phyloP scores from a whole-genome alignment of 495 filamentous ascomycete genomes.

The Niebla homalea region DNA sequence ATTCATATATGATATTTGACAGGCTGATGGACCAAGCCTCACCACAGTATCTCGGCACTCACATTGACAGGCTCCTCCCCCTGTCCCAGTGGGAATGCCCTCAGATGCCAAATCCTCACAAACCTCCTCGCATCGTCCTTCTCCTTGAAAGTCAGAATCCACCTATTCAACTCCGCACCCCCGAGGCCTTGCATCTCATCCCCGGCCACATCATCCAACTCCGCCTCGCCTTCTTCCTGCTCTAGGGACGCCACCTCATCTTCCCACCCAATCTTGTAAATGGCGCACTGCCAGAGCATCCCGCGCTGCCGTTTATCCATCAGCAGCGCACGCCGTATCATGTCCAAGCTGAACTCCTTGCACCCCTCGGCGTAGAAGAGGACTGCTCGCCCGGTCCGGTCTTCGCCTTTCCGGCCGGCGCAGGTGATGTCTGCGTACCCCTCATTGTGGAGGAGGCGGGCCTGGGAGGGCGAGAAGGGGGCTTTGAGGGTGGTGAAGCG shows the following conservation, averaged over 20 bases:
- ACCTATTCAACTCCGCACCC: conserved; percentile 21
- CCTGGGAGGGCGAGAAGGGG: conserved; percentile 8
- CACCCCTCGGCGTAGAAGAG: conserved; percentile 32
- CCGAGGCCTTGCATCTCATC: not conserved
- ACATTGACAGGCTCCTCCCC: conserved; percentile 24
- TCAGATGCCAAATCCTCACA: conserved; percentile 41
- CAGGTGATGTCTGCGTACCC: conserved; percentile 12
- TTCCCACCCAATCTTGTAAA: conserved; percentile 8
- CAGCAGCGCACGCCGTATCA: conserved; percentile 25
- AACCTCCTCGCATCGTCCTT: conserved; percentile 40
- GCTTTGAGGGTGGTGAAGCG: conserved; percentile 15
- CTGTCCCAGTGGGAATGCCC: conserved; percentile 22
- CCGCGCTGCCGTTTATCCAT: conserved; percentile 32
- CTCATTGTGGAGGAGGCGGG: conserved; percentile 16
- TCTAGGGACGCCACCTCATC: not conserved
- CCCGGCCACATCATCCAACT: not conserved
- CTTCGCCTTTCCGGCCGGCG: conserved; percentile 2
- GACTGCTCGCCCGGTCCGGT: conserved; percentile 18
- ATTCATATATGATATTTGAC: not conserved
- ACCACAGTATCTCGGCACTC: conserved; percentile 38
- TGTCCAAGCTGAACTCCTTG: conserved; percentile 13
- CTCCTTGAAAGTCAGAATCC: conserved; percentile 36
- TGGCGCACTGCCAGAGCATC: conserved; percentile 12
- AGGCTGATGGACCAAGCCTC: not conserved
- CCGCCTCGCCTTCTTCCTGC: not conserved